phyloP scores from a whole-genome alignment of 345 rosid genomes.

The Cochlearia excelsa region DNA sequence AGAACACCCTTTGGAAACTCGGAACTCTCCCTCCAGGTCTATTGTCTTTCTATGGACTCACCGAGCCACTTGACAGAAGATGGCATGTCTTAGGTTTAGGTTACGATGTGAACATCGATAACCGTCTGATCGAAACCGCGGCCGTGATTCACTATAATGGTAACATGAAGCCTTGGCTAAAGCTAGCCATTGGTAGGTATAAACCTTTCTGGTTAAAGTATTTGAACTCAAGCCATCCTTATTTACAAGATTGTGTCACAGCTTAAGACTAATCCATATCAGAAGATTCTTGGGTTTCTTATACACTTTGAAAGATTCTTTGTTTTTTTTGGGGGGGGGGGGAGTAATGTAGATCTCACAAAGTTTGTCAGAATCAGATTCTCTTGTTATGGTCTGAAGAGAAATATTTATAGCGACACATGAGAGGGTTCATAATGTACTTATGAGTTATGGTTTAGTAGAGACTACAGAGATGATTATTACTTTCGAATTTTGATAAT shows the following conservation, averaged over 20 bases:
- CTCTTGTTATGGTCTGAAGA: too few species aligned
- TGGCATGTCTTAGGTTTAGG: conserved; percentile 98
- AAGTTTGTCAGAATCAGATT: too few species aligned
- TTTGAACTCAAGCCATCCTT: conserved; percentile 74
- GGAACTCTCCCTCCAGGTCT: conserved; percentile 96
- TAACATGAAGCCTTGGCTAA: conserved; percentile 97
- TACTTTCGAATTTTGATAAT: too few species aligned
- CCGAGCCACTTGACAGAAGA: conserved; percentile 93
- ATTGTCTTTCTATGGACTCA: conserved; percentile 84
- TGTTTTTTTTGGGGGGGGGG: too few species aligned
- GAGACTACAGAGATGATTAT: too few species aligned
- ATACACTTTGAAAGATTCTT: conserved; percentile 25
- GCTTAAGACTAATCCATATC: conserved; percentile 40
- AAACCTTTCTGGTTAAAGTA: conserved; percentile 88
- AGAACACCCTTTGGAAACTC: conserved; percentile 76
- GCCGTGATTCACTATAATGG: conserved; percentile 94
- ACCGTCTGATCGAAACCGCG: conserved; percentile 82
- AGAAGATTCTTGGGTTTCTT: conserved; percentile 29
- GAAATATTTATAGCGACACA: too few species aligned
- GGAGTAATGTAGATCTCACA: too few species aligned
- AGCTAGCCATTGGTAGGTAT: conserved; percentile 72
- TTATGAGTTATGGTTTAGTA: too few species aligned
- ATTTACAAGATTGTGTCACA: conserved; percentile 58
- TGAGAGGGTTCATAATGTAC: too few species aligned
- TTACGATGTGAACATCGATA: conserved; percentile 75